phyloP scores from a whole-genome alignment of 768 basidiomycete genomes.

The Hemileccinum impolitum region DNA sequence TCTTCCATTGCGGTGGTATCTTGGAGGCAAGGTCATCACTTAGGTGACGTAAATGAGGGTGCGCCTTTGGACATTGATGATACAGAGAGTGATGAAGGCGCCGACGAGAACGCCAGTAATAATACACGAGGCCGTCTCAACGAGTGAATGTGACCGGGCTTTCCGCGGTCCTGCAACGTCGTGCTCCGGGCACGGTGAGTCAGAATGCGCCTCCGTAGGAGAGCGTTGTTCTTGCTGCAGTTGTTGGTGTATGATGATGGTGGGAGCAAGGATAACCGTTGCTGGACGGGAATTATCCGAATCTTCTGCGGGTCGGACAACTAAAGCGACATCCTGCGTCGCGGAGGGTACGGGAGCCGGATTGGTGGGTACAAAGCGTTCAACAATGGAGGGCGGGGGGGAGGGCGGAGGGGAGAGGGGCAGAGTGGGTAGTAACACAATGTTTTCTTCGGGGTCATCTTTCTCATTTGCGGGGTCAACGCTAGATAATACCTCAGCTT shows the following conservation, averaged over 20 bases:
- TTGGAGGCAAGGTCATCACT: not conserved
- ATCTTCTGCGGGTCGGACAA: not conserved
- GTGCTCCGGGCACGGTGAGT: slow-evolving; percentile 8
- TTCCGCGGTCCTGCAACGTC: slow-evolving; percentile 14
- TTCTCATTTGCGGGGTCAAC: slow-evolving; percentile 18
- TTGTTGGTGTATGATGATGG: slow-evolving; percentile 25
- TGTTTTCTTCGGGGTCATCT: slow-evolving; percentile 7
- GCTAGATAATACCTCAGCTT: slow-evolving; percentile 24
- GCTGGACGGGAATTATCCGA: slow-evolving; percentile 7
- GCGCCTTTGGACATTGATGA: slow-evolving; percentile 46
- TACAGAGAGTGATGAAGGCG: slow-evolving; percentile 51
- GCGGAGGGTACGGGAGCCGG: not conserved
- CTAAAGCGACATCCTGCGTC: slow-evolving; percentile 6
- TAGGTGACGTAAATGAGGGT: slow-evolving; percentile 41
- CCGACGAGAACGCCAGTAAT: slow-evolving; percentile 61
- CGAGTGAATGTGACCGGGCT: slow-evolving; percentile 21
- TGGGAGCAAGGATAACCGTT: slow-evolving; percentile 23
- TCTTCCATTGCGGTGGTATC: not conserved
- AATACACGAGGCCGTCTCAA: slow-evolving; percentile 43
- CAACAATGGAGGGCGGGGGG: slow-evolving; percentile 13
- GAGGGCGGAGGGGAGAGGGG: slow-evolving; percentile 22
- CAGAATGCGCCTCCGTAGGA: slow-evolving; percentile 9
- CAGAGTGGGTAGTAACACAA: slow-evolving; percentile 18
- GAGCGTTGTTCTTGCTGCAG: slow-evolving; percentile 15
- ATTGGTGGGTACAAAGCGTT: slow-evolving; percentile 10